Base-by-base conservation (phyloP, 73 alveolate genomes). In the Stentor coeruleus region DNA sequence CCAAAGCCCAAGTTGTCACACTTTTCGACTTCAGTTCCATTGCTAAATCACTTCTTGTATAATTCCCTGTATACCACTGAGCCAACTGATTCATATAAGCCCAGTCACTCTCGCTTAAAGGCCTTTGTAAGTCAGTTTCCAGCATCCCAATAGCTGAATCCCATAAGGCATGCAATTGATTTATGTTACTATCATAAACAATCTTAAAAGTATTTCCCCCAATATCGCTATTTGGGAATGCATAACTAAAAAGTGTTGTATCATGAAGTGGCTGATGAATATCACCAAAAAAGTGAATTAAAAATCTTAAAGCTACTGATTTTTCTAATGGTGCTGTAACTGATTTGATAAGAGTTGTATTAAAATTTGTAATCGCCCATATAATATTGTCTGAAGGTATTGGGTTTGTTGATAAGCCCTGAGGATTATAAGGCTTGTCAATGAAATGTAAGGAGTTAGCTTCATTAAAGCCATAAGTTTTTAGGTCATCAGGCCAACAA, bases 261-360 rank as follows among this genome's bases (percentile, higher is more conserved):
- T 84, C 88, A 82, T 90, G 96, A 76, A 90, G 88, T 35, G 96
- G 96, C 77, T 87, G 88, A 74, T 90, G 96, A 82, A 87, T 66
- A 84, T 90, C 96, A 35, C 96, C 93, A n/a, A 90, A 81, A 37
- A 88, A 58, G 84, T 90, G 96, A 55, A 90, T 83, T 35, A 88
- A 88, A 59, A 84, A 59, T 58, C 93, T 79, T 39, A 90, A 72
- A 26, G 83, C 88, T 59, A 83, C 26, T 1, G 93, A 83, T 15
- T 39, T 59, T 3, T 77, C 92, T 33, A 88, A 59, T 3, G 57
- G 38, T 15, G 85, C 86, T 39, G 77, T 76, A 35, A 30, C 38
- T 39, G 20, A 33, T n/a, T n/a, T n/a, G n/a, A n/a, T n/a, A 3
- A 36, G 37, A 11, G 72, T 75, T 40, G 37, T 41, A 37, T 28